Conservation (phyloP, 345 rosid species). For the Heritiera littoralis region DNA sequence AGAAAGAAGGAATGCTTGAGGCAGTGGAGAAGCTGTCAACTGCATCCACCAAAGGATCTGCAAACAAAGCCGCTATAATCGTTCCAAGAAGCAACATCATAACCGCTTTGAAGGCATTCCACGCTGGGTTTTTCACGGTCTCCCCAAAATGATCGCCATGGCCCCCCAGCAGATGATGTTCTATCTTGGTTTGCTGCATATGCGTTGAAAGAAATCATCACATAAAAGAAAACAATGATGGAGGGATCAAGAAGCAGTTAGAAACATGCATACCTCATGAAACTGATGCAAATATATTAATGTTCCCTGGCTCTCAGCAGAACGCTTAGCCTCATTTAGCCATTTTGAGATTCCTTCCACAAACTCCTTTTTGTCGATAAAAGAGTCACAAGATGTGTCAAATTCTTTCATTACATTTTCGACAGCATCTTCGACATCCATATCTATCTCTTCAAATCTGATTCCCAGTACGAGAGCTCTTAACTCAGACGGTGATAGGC, state of each 20-base stretch:
- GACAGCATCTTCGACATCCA: slow-evolving; percentile 43
- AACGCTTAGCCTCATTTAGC: slow-evolving; percentile 39
- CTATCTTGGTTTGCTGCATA: slow-evolving; percentile 36
- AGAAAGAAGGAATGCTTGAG: slow-evolving; percentile 48
- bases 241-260: background rate
- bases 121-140: slow-evolving; percentile 8
- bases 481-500: slow-evolving; percentile 42
- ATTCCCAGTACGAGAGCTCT: slow-evolving; percentile 50
- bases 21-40: slow-evolving; percentile 43
- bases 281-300: slow-evolving; percentile 21
- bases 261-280: slow-evolving; percentile 15
- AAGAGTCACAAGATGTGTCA: slow-evolving; percentile 33
- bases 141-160: slow-evolving; percentile 19
- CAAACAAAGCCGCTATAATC: slow-evolving; percentile 39
- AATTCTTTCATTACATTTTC: slow-evolving; percentile 41
- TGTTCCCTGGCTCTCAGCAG: background rate
- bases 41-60: slow-evolving; percentile 49
- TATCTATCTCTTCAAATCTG: slow-evolving; percentile 42
- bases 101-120: slow-evolving; percentile 35
- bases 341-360: slow-evolving; percentile 37
- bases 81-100: slow-evolving; percentile 41
- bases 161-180: slow-evolving; percentile 34
- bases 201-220: background rate
- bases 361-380: slow-evolving; percentile 36
- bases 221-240: background rate